phyloP scores from a whole-genome alignment of 1,139 yeast genomes.

The Saccharomyces hybrid region DNA sequence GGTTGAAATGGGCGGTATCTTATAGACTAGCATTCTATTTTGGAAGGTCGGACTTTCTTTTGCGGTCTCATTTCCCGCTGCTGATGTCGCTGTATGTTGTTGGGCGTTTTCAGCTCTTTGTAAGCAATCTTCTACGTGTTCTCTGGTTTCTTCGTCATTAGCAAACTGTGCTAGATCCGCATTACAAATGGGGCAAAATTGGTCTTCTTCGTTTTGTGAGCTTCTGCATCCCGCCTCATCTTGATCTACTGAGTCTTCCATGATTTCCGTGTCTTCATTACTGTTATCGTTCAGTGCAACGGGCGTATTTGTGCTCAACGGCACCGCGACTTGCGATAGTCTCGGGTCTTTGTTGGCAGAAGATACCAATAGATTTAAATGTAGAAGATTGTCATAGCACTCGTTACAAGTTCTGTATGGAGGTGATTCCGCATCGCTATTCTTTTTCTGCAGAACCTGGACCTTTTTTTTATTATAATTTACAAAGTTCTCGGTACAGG shows the following conservation, averaged over 20 bases:
- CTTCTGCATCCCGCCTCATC: not conserved
- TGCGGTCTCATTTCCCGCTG: constrained; percentile 3
- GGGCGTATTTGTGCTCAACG: constrained; percentile 39
- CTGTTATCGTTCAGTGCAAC: constrained; percentile 59
- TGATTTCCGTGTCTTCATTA: constrained; percentile 56
- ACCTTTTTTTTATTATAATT: constrained; percentile 30
- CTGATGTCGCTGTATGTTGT: constrained; percentile 42
- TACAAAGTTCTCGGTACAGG: constrained; percentile 24
- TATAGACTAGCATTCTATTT: constrained; percentile 82
- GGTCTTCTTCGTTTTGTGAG: constrained; percentile 1
- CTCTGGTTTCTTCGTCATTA: constrained; percentile 45
- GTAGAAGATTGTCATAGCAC: constrained; percentile 30
- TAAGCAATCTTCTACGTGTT: constrained; percentile 66
- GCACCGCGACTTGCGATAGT: constrained; percentile 27
- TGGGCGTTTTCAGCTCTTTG: constrained; percentile 52
- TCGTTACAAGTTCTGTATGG: constrained; percentile 29
- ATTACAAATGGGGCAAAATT: constrained; percentile 52
- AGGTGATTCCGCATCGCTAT: constrained; percentile 47
- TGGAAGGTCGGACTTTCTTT: constrained; percentile 26
- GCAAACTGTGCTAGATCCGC: constrained; percentile 30
- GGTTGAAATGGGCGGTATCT: constrained; percentile 47
- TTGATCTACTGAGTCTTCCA: constrained; percentile 33
- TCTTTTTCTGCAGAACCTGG: constrained; percentile 77
- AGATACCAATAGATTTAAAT: constrained; percentile 15
- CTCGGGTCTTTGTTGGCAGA: constrained; percentile 6